These are phyloP conservation scores for Xanthoceras sorbifolium DNA, from an alignment of 345 rosid species.

Conservation along the genomic window DNA sequence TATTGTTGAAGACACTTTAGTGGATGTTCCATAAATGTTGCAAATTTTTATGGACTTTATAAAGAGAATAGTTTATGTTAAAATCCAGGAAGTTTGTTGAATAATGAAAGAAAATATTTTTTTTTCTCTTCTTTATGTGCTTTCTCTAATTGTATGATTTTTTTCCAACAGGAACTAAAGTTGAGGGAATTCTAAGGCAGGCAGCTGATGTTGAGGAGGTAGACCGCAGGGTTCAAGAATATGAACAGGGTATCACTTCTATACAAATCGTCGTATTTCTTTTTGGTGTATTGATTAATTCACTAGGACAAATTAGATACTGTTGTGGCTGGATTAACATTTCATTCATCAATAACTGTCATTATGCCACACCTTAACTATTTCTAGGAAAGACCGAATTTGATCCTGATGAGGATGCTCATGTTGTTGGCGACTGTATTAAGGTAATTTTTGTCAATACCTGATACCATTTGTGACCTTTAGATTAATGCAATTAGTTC, in stretches of 20 bases:
- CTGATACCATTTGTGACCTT: slow-evolving; percentile 20
- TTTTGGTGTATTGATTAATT: slow-evolving; percentile 2
- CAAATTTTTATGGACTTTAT: neutral
- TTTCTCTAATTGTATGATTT: slow-evolving; percentile 9
- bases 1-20: neutral
- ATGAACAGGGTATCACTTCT: slow-evolving; percentile 73
- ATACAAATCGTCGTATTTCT: slow-evolving; percentile 22
- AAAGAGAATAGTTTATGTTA: neutral
- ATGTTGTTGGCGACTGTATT: slow-evolving; percentile 97
- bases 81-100: neutral
- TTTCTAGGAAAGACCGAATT: slow-evolving; percentile 84
- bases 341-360: slow-evolving; percentile 16
- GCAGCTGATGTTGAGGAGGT: slow-evolving; percentile 99
- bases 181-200: slow-evolving; percentile 91
- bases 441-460: slow-evolving; percentile 55
- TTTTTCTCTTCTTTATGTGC: neutral
- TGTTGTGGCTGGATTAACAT: neutral
- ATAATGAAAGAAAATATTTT: neutral
- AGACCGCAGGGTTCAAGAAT: slow-evolving; percentile 89
- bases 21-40: neutral
- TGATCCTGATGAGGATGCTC: slow-evolving; percentile 88
- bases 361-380: slow-evolving; percentile 8
- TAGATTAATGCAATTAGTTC: slow-evolving; percentile 18
- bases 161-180: slow-evolving; percentile 66
- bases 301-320: neutral